These are phyloP conservation scores for Yamadazyma trypodendri DNA, from an alignment of 1,139 yeast genomes.

Conservation along the genomic window DNA sequence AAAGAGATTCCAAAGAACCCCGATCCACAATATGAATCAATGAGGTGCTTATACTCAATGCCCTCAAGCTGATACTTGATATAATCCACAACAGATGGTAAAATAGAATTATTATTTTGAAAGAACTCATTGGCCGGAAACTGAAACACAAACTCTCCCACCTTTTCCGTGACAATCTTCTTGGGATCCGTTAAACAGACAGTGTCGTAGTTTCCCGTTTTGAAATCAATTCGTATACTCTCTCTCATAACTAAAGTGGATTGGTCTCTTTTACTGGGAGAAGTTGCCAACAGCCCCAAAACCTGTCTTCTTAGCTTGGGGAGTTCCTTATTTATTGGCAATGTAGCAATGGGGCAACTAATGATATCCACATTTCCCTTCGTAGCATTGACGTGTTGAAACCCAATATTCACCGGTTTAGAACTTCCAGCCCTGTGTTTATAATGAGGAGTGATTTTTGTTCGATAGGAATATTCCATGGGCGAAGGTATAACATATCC, in stretches of 20 bases:
- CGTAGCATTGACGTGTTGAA: constrained; percentile 43
- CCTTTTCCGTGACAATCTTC: constrained; percentile 76
- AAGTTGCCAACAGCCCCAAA: background rate
- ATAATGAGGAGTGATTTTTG: constrained; percentile 94
- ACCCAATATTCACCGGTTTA: constrained; percentile 26
- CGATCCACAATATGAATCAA: constrained; percentile 49
- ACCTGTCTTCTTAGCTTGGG: constrained; percentile 8
- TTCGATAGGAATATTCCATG: constrained; percentile 70
- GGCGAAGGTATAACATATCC: constrained; percentile 41
- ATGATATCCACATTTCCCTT: constrained; percentile 85
- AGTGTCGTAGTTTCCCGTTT: constrained; percentile 30
- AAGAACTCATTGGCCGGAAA: constrained; percentile 94
- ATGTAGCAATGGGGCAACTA: constrained; percentile 86
- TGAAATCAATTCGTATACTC: constrained; percentile 28
- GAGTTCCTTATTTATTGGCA: constrained; percentile 51
- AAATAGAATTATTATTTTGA: constrained; percentile 77
- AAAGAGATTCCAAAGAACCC: constrained; percentile 46
- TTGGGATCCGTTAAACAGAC: constrained; percentile 59
- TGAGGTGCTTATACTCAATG: constrained; percentile 26
- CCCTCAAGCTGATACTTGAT: constrained; percentile 25
- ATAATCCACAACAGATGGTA: constrained; percentile 36
- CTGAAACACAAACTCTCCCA: constrained; percentile 72
- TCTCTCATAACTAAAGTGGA: constrained; percentile 27
- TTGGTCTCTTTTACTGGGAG: constrained; percentile 5
- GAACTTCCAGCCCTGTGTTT: constrained; percentile 38